These are phyloP conservation scores for Fraxinus greggii DNA, from an alignment of 305 asterid species.

Conservation along the genomic window DNA sequence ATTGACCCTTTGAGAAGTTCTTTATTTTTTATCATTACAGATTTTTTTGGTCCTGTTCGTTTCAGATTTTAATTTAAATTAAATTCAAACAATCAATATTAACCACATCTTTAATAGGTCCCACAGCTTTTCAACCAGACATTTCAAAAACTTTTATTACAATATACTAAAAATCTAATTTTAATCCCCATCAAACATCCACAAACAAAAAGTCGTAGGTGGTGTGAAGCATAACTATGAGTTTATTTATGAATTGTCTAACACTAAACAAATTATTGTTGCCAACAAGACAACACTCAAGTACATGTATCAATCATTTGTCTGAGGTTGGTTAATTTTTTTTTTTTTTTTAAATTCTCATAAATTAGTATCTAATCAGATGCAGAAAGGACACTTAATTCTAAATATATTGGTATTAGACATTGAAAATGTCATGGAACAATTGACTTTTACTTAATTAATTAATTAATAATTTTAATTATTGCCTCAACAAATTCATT, in stretches of 20 bases:
- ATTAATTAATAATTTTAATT: background rate
- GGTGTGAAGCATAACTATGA: background rate
- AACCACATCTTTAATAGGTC: too few relatives aligned
- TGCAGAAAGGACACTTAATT: background rate
- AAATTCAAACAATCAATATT: too few relatives aligned
- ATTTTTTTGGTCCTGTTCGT: slow-evolving; percentile 15
- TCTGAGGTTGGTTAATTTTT: background rate
- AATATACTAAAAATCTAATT: too few relatives aligned
- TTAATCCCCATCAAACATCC: too few relatives aligned
- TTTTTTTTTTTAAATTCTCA: background rate
- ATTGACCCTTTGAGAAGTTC: background rate
- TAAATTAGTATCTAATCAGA: background rate
- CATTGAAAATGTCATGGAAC: background rate
- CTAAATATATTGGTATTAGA: background rate
- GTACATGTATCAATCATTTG: slow-evolving; percentile 26
- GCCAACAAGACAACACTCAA: slow-evolving; percentile 23
- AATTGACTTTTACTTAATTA: background rate
- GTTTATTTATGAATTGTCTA: too few relatives aligned
- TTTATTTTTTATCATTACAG: background rate
- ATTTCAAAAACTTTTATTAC: too few relatives aligned
- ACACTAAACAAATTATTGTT: slow-evolving; percentile 5
- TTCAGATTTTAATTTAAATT: too few relatives aligned
- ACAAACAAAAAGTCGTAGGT: background rate
- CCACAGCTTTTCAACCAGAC: too few relatives aligned
- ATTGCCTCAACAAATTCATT: background rate